Conservation (phyloP, 108 stramenopile genomes). For the Schizochytrium sp. region DNA sequence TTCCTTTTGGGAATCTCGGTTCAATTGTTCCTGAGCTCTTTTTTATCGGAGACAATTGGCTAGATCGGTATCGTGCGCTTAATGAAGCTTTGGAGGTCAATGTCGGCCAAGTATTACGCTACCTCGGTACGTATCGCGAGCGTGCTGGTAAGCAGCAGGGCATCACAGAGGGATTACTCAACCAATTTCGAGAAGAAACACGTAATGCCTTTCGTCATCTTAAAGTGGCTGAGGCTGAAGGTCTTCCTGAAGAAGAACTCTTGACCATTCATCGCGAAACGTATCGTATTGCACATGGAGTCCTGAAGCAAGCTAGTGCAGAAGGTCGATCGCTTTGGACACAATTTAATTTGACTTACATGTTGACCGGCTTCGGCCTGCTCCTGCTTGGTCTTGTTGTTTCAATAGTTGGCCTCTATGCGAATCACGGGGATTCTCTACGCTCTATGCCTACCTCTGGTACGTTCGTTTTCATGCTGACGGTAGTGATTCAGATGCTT, state of each 20-base stretch:
- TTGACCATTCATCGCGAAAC: not conserved
- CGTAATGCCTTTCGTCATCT: not conserved
- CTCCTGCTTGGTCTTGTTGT: not conserved
- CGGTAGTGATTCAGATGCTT: slow-evolving; percentile 30
- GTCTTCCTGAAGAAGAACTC: not conserved
- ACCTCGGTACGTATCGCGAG: slow-evolving; percentile 3
- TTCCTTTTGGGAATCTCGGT: slow-evolving; percentile 94
- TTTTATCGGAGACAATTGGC: slow-evolving; percentile 19
- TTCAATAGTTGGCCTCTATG: not conserved
- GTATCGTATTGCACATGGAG: not conserved
- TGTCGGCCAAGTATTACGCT: slow-evolving; percentile 47
- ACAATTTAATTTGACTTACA: slow-evolving; percentile 42
- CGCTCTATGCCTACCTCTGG: no score
- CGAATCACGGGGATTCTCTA: no score
- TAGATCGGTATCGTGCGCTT: slow-evolving; percentile 14
- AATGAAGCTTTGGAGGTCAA: slow-evolving; percentile 51
- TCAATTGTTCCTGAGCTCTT: slow-evolving; percentile 85
- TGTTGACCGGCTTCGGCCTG: not conserved
- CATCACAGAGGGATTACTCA: not conserved
- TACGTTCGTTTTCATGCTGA: not conserved
- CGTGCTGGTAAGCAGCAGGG: slow-evolving; percentile 25
- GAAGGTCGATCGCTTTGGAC: slow-evolving; percentile 35
- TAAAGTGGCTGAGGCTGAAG: not conserved
- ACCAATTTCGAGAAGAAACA: not conserved
- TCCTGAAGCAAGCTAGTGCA: slow-evolving; percentile 29